These are phyloP conservation scores for Chlorella sorokiniana DNA, from an alignment of 139 green algal species.

Conservation along the genomic window DNA sequence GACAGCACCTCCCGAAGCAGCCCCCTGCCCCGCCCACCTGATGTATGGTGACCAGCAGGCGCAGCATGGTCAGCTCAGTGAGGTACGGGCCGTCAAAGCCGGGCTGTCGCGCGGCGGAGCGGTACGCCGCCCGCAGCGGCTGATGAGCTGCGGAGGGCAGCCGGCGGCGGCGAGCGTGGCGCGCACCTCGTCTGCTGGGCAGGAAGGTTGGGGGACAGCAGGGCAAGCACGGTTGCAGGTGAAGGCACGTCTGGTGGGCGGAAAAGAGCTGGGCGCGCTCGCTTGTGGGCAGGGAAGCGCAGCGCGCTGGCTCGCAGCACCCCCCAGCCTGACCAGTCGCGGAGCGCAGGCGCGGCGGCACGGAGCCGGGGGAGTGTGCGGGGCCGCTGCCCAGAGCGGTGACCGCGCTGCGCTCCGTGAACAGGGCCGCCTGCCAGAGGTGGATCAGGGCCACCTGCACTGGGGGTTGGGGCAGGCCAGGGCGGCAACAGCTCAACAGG, in stretches of 20 bases:
- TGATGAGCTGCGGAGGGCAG: slow-evolving; percentile 28
- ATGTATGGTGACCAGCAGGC: slow-evolving; percentile 41
- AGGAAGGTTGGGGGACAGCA: not conserved
- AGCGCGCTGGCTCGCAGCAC: not conserved
- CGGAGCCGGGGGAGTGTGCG: not conserved
- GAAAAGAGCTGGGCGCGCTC: not conserved
- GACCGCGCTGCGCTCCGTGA: slow-evolving; percentile 19
- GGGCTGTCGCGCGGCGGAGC: slow-evolving; percentile 29
- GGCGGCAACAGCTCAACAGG: too few relatives aligned
- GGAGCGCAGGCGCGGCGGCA: slow-evolving; percentile 15
- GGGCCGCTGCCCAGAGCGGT: not conserved
- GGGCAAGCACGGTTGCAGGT: too few relatives aligned
- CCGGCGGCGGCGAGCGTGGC: slow-evolving; percentile 25
- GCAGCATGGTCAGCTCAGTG: slow-evolving; percentile 43
- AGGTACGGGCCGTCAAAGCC: slow-evolving; percentile 44
- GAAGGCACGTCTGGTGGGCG: too few relatives aligned
- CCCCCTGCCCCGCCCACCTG: slow-evolving; percentile 1
- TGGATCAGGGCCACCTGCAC: slow-evolving; percentile 44
- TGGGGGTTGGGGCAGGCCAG: too few relatives aligned
- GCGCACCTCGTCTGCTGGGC: slow-evolving; percentile 9
- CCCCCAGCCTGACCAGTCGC: not conserved
- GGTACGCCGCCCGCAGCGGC: slow-evolving; percentile 23
- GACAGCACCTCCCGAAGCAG: too few relatives aligned
- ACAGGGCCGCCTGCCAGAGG: slow-evolving; percentile 45
- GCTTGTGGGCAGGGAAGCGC: not conserved